Evolutionary conservation across 768 basidiomycete species (phyloP).

Genomic region (Rhizopogon vinicolor): DNA sequence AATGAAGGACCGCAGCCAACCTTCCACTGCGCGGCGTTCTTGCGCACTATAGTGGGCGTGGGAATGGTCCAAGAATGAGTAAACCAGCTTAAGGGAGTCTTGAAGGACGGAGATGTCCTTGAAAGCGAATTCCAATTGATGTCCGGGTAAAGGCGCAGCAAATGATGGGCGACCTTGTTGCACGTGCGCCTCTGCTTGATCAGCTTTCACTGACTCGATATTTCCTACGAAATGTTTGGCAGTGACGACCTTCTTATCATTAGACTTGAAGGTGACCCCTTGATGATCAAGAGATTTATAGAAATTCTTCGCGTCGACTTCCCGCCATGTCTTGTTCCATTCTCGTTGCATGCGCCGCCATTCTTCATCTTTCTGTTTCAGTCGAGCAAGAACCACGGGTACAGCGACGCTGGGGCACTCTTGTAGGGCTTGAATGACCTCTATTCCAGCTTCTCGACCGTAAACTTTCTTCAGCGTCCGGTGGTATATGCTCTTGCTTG

Average conservation of each 20-base stretch:
- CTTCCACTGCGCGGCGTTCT: slow-evolving; percentile 82
- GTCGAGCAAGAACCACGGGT: slow-evolving; percentile 82
- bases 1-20: slow-evolving; percentile 79
- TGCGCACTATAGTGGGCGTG: slow-evolving; percentile 65
- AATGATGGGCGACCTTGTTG: slow-evolving; percentile 31
- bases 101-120: slow-evolving; percentile 76
- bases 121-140: slow-evolving; percentile 79
- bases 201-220: slow-evolving; percentile 64
- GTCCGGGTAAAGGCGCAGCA: slow-evolving; percentile 43
- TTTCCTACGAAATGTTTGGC: slow-evolving; percentile 79
- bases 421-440: slow-evolving; percentile 83
- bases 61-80: slow-evolving; percentile 87
- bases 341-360: slow-evolving; percentile 94
- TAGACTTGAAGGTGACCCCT: slow-evolving; percentile 89
- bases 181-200: slow-evolving; percentile 41
- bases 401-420: slow-evolving; percentile 88
- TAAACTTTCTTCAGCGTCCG: slow-evolving; percentile 94
- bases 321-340: slow-evolving; percentile 96
- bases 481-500: slow-evolving; percentile 84
- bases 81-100: slow-evolving; percentile 86
- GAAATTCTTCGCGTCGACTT: slow-evolving; percentile 95
- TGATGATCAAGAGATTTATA: slow-evolving; percentile 98
- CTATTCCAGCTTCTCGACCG: slow-evolving; percentile 68
- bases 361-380: slow-evolving; percentile 95
- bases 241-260: slow-evolving; percentile 92